Evolutionary conservation across 1,284 basidiomycete species (phyloP).

Genomic region (Laetiporus sulphureus): DNA sequence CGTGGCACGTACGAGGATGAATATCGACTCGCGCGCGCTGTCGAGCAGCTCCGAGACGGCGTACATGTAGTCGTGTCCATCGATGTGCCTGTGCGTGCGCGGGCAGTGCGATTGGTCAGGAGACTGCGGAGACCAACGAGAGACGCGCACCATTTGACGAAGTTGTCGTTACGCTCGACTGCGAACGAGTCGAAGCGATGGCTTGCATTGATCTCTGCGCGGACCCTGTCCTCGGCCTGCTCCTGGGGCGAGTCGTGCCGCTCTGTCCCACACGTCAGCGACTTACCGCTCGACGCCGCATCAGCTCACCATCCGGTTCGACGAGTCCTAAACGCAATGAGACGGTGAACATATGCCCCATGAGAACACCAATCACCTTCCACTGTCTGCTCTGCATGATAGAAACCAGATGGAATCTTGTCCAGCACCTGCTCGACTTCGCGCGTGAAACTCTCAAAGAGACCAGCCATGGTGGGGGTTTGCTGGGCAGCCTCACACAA

Average conservation of each 20-base stretch:
- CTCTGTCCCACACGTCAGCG: slow-evolving; percentile 32
- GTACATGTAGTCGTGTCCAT: slow-evolving; percentile 93
- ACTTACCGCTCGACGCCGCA: no score
- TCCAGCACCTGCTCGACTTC: no score
- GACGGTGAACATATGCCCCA: no score
- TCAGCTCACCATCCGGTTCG: no score
- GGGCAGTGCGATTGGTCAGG: background rate
- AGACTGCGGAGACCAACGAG: background rate
- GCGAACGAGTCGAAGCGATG: slow-evolving; percentile 90
- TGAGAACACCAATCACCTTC: no score
- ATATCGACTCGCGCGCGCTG: slow-evolving; percentile 67
- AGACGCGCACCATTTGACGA: slow-evolving; percentile 72
- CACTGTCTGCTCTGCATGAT: no score
- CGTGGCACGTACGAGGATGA: slow-evolving; percentile 50
- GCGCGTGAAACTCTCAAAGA: no score
- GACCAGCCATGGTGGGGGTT: no score
- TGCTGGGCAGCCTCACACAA: no score
- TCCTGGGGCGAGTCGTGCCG: slow-evolving; percentile 77
- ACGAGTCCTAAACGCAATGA: no score
- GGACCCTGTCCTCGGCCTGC: slow-evolving; percentile 55
- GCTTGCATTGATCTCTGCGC: slow-evolving; percentile 63
- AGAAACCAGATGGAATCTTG: no score
- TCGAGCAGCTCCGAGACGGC: slow-evolving; percentile 87
- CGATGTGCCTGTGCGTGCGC: slow-evolving; percentile 60
- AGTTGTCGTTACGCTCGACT: slow-evolving; percentile 57